Base-by-base conservation (phyloP, 352 stramenopile species). In the Pilasporangium apinafurcum region DNA sequence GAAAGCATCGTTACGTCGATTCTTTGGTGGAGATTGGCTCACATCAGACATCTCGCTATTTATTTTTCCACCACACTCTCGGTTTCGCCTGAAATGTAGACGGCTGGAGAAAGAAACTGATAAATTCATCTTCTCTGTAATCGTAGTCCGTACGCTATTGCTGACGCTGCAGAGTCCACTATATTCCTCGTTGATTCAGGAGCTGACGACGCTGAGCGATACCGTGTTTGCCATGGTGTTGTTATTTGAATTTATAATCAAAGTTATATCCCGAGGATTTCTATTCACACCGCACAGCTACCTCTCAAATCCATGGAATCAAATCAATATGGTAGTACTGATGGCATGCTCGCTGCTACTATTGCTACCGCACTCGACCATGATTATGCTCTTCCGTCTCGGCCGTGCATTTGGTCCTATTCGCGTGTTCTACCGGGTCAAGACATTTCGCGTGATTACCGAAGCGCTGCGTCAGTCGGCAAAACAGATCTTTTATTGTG, bases 371-470 rank as follows among this genome's bases (percentile, higher is more conserved):
- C 77, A 84, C 35, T 92, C 79, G 22, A 82, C 73, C 1, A 73
- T 88, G 74, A 75, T 83, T 14, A 71, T 58, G 10, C 48, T 89
- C 24, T 93, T 92, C 28, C 70, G 75, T 6, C 59, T 92, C 5
- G 78, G 81, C 25, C 63, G 83, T 9, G 80, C 83, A 2, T 86
- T 95, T 27, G 79, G 83, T 13, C 83, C 83, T 0, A 75, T 95
- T 10, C 81, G 83, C 13, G 81, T 93, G 2, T 92, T 95, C 44
- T 87, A 91, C 38, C 71, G 83, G 13, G 82, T 93, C 24, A 78
- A 85, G 39, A 87, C 79, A 5, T 90, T 95, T 42, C 71, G 78
- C 28, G 75, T 92, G 20, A 93, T 95, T 46, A 89, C 78, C 0
- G 71, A 90, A 35, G 83, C 83, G 7, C 42, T 95, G 13, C 72